phyloP scores from a whole-genome alignment of 352 stramenopile species.

The Pythium sp. region DNA sequence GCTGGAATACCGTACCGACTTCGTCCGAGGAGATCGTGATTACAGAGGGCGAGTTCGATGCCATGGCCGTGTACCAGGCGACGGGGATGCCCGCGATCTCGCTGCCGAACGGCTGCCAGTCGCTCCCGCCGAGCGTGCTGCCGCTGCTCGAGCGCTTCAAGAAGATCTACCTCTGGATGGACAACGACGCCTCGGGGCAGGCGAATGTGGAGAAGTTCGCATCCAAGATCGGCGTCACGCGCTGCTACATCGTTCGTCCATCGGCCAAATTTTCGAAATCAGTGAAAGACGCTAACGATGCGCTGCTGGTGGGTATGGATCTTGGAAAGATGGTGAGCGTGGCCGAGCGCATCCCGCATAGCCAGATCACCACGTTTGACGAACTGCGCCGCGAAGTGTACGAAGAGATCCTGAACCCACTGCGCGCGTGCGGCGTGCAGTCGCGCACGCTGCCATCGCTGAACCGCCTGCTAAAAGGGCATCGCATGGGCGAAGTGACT shows the following conservation, averaged over 20 bases:
- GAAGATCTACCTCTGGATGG: slow-evolving; percentile 99
- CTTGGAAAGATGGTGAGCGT: slow-evolving; percentile 82
- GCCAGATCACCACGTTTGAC: slow-evolving; percentile 93
- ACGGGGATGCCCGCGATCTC: slow-evolving; percentile 90
- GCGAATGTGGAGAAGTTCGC: slow-evolving; percentile 96
- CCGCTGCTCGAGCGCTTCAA: slow-evolving; percentile 96
- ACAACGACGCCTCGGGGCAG: slow-evolving; percentile 94
- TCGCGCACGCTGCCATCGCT: slow-evolving; percentile 94
- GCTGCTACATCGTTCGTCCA: slow-evolving; percentile 90
- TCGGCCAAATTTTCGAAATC: slow-evolving; percentile 71
- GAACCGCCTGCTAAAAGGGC: slow-evolving; percentile 96
- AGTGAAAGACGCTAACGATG: slow-evolving; percentile 96
- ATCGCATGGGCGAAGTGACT: slow-evolving; percentile 97
- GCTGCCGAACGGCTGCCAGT: slow-evolving; percentile 97
- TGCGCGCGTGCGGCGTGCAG: slow-evolving; percentile 91
- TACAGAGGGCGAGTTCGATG: slow-evolving; percentile 97
- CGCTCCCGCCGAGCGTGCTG: slow-evolving; percentile 93
- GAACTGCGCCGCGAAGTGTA: slow-evolving; percentile 92
- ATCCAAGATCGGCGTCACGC: slow-evolving; percentile 91
- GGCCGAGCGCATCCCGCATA: slow-evolving; percentile 87
- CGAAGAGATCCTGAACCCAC: slow-evolving; percentile 94
- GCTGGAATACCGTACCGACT: slow-evolving; percentile 95
- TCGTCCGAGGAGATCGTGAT: slow-evolving; percentile 92
- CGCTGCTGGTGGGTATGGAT: slow-evolving; percentile 88
- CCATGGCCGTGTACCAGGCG: slow-evolving; percentile 97